phyloP scores from a whole-genome alignment of 129 eudicot genomes.

The Apium graveolens region DNA sequence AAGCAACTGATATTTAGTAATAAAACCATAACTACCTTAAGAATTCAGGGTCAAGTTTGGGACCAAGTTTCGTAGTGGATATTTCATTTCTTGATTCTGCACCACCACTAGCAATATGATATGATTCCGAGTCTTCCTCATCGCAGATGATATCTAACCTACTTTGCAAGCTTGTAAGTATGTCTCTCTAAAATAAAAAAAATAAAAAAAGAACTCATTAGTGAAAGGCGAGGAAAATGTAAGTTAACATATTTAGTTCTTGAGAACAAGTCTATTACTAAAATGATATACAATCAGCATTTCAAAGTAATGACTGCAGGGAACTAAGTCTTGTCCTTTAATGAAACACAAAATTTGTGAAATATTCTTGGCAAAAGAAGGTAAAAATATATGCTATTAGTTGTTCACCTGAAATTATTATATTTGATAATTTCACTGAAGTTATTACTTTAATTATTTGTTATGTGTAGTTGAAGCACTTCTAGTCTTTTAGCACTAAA shows the following conservation, averaged over 20 bases:
- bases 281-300: background rate
- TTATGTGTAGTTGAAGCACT: background rate
- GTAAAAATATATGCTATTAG: background rate
- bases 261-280: background rate
- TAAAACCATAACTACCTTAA: constrained; percentile 40
- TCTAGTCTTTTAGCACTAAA: background rate
- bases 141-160: constrained; percentile 82
- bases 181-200: constrained; percentile 56
- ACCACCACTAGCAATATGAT: constrained; percentile 27
- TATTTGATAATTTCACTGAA: background rate
- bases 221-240: background rate
- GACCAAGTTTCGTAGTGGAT: constrained; percentile 29
- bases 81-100: constrained; percentile 25
- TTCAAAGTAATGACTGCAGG: background rate
- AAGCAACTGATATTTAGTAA: background rate
- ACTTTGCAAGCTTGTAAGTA: constrained; percentile 58
- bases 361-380: too few species aligned
- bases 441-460: background rate
- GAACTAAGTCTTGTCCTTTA: background rate
- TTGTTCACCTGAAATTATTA: background rate
- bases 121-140: constrained; percentile 58
- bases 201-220: too few species aligned
- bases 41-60: constrained; percentile 36
- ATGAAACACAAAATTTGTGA: background rate
- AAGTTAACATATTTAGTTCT: background rate